A percentile compares a stretch with the other conserved stretches of the same genome.
phyloP scores from a whole-genome alignment of 2,329 filamentous ascomycete genomes.

The Botrytis fabae region DNA sequence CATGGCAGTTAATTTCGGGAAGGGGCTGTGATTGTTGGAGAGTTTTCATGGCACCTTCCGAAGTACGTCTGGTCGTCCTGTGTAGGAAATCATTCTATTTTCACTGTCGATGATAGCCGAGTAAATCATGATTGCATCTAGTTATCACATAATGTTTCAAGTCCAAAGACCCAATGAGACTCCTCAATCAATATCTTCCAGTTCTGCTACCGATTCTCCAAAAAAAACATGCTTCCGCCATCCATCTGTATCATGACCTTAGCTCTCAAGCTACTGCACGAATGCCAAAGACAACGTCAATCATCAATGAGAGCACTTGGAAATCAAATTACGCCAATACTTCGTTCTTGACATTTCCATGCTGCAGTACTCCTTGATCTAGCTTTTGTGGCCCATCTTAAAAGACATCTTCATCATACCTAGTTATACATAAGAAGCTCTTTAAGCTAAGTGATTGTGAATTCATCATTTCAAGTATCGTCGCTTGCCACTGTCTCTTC shows the following conservation, averaged over 20 bases:
- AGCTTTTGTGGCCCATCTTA: neutral
- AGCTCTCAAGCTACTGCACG: neutral
- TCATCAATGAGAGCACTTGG: neutral
- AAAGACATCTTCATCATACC: neutral
- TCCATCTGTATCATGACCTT: neutral
- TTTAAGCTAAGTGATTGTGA: neutral
- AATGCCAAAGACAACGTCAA: neutral
- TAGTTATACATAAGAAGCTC: neutral
- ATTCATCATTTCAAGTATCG: neutral
- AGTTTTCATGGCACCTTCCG: neutral
- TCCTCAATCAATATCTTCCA: neutral
- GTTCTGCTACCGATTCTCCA: neutral
- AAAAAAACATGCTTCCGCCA: neutral
- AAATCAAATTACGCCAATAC: neutral
- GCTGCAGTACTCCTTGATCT: neutral
- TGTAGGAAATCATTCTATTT: neutral
- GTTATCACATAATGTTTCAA: neutral
- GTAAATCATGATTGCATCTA: neutral
- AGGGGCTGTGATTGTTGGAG: neutral
- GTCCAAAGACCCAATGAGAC: neutral
- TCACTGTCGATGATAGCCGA: neutral
- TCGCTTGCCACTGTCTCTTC: neutral
- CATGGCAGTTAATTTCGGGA: neutral
- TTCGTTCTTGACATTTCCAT: neutral
- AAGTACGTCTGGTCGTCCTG: neutral